Conservation (phyloP, 805 yeast genomes). For the Kuraishia molischiana region DNA sequence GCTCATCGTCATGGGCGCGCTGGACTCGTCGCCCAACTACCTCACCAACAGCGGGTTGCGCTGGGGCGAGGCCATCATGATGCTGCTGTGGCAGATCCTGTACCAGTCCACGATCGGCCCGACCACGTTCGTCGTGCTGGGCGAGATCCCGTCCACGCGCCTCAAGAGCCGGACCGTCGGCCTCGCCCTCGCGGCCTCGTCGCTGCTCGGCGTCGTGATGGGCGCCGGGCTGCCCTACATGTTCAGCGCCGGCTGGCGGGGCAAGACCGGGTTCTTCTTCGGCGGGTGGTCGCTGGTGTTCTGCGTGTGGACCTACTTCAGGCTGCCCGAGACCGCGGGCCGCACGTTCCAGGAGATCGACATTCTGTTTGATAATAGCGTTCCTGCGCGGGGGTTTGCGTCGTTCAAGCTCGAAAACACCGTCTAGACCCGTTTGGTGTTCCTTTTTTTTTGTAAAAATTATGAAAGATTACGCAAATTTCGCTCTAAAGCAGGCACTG, state of each 20-base stretch:
- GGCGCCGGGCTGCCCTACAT: conserved; percentile 35
- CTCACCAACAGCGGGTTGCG: not conserved
- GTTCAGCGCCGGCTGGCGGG: conserved; percentile 39
- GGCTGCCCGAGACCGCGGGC: conserved; percentile 49
- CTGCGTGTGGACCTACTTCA: conserved; percentile 34
- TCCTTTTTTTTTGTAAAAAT: too few relatives aligned
- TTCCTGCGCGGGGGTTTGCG: conserved; percentile 21
- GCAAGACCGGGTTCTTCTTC: conserved; percentile 39
- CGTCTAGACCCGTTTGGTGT: not conserved
- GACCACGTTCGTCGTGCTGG: conserved; percentile 25
- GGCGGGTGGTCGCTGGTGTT: conserved; percentile 24
- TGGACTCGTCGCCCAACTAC: conserved; percentile 8
- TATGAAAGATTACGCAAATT: too few relatives aligned
- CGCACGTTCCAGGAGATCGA: conserved; percentile 55
- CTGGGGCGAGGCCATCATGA: conserved; percentile 2
- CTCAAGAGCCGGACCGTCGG: conserved; percentile 30
- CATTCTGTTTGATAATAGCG: conserved; percentile 30
- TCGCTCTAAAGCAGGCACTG: too few relatives aligned
- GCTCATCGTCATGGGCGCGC: conserved; percentile 15
- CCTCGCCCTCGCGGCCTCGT: conserved; percentile 19
- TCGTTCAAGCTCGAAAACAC: not conserved
- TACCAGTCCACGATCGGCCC: conserved; percentile 31
- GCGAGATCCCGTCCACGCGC: conserved; percentile 28
- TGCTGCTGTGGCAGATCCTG: conserved; percentile 17
- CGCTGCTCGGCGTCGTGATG: conserved; percentile 21